phyloP scores from a whole-genome alignment of 495 filamentous ascomycete genomes.

The Xylaria flabelliformis region DNA sequence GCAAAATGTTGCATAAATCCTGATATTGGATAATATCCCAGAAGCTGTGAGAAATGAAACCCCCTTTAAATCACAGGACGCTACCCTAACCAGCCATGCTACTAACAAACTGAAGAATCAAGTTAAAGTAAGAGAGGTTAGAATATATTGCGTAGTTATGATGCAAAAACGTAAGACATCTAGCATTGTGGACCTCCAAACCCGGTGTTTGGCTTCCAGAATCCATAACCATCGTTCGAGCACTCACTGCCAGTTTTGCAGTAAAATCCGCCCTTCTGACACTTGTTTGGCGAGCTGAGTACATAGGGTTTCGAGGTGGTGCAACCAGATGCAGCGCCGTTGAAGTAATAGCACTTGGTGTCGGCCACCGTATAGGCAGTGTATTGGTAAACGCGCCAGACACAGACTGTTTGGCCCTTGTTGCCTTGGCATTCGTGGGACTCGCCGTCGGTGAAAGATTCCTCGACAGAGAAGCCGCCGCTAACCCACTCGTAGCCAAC shows the following conservation, averaged over 20 bases:
- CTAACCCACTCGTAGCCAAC: not conserved
- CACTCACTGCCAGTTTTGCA: slow-evolving; percentile 5
- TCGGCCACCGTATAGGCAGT: not conserved
- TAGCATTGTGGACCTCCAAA: slow-evolving; percentile 3
- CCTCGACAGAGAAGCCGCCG: slow-evolving; percentile 1
- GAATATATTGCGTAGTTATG: not conserved
- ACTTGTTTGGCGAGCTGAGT: slow-evolving; percentile 5
- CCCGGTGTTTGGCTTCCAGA: slow-evolving; percentile 6
- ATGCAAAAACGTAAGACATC: slow-evolving; percentile 1
- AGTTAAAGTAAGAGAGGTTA: not conserved
- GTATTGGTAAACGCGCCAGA: slow-evolving; percentile 10
- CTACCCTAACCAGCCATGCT: not conserved
- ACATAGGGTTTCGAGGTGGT: not conserved
- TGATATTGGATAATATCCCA: not conserved
- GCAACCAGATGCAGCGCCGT: slow-evolving; percentile 6
- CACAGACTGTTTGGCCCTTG: not conserved
- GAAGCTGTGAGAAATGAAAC: not conserved
- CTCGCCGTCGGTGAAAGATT: not conserved
- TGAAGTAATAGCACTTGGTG: slow-evolving; percentile 4
- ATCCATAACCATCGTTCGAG: not conserved
- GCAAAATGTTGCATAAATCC: not conserved
- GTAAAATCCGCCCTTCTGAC: not conserved
- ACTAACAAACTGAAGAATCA: not conserved
- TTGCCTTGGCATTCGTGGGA: slow-evolving; percentile 3
- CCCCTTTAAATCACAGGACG: not conserved